Evolutionary conservation across 208 protist genomes (phyloP).

Genomic region (Leishmania guyanensis): DNA sequence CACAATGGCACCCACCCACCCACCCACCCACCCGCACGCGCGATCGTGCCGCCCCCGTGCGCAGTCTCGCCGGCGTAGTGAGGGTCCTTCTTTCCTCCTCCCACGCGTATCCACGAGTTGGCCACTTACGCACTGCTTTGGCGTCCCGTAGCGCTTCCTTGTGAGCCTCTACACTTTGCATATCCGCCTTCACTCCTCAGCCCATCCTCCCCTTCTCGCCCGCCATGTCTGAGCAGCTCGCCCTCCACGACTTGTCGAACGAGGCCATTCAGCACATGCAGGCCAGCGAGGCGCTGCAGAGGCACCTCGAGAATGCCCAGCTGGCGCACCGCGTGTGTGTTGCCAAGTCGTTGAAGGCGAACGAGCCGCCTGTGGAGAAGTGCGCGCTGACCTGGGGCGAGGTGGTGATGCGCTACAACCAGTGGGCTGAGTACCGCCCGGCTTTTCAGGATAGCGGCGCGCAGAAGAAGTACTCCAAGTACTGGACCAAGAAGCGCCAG

Average conservation of each 20-base stretch:
- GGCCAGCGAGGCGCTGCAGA: constrained; percentile 83
- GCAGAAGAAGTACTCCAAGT: constrained; percentile 78
- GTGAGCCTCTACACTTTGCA: not conserved
- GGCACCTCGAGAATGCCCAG: constrained; percentile 91
- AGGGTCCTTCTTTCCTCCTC: not conserved
- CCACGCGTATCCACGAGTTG: not conserved
- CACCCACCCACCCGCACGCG: not conserved
- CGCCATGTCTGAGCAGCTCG: constrained; percentile 55
- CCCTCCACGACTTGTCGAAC: constrained; percentile 81
- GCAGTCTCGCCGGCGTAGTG: not conserved
- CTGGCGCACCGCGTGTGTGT: constrained; percentile 88
- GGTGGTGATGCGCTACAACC: constrained; percentile 86
- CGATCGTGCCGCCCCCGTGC: not conserved
- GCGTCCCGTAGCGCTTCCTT: not conserved
- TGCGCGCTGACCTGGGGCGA: constrained; percentile 92
- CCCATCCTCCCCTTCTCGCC: not conserved
- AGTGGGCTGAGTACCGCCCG: constrained; percentile 86
- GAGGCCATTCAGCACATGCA: constrained; percentile 74
- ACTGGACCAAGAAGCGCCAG: constrained; percentile 89
- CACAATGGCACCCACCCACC: not conserved
- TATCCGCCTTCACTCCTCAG: not conserved
- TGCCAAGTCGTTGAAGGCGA: constrained; percentile 78
- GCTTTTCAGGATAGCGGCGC: constrained; percentile 78
- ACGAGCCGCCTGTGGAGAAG: constrained; percentile 74
- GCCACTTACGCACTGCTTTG: not conserved